Conservation (phyloP, 2,329 filamentous ascomycete genomes). For the Podosphaera fusca region DNA sequence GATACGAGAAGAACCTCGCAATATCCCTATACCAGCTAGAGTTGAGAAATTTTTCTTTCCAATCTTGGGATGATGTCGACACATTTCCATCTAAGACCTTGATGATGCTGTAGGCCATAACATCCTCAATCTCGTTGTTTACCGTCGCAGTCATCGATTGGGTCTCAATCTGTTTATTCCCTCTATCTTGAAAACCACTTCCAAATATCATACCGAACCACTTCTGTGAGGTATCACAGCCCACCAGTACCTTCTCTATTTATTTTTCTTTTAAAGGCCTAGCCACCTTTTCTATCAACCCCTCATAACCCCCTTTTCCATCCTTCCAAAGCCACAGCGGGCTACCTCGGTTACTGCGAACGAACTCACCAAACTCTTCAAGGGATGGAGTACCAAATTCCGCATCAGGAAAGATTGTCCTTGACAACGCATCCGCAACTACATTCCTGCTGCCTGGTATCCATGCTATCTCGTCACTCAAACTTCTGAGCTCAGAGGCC, state of each 20-base stretch:
- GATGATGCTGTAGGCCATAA: background rate
- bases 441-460: background rate
- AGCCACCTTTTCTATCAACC: background rate
- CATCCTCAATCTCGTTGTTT: too few species aligned
- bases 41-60: background rate
- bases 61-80: background rate
- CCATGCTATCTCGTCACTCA: background rate
- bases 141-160: too few species aligned
- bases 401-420: background rate
- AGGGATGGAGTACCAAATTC: background rate
- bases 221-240: background rate
- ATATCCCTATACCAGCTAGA: background rate
- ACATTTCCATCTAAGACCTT: background rate
- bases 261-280: background rate
- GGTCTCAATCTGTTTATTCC: too few species aligned
- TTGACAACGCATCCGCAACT: background rate
- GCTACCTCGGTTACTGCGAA: background rate
- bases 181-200: background rate
- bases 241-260: background rate
- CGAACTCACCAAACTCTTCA: background rate
- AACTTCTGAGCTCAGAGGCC: background rate
- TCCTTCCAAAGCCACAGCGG: slow-evolving; percentile 1
- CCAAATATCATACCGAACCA: background rate
- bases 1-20: too few species aligned
- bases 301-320: background rate